Percentiles rank a stretch among this genome's conserved stretches.
phyloP scores from a whole-genome alignment of 2,329 filamentous ascomycete genomes.

The Juglanconis juglandina region DNA sequence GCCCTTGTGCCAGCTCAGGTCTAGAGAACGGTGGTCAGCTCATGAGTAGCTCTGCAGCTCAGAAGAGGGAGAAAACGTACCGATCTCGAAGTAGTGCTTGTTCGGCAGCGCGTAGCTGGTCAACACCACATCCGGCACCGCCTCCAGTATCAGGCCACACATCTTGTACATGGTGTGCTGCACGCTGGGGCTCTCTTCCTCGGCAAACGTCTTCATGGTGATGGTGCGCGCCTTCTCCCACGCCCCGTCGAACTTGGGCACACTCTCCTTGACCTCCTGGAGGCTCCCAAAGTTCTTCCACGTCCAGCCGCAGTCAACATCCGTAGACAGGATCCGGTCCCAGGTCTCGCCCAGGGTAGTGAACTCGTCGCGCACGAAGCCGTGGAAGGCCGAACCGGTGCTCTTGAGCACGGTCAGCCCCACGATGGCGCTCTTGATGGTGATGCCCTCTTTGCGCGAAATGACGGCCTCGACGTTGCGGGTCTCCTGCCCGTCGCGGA shows the following conservation, averaged over 20 bases:
- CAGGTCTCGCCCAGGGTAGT: conserved; percentile 86
- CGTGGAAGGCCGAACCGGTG: conserved; percentile 93
- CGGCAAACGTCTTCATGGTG: conserved; percentile 87
- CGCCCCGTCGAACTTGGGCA: conserved; percentile 70
- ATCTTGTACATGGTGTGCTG: conserved; percentile 99
- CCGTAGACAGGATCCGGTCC: conserved; percentile 93
- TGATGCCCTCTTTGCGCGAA: conserved; percentile 65
- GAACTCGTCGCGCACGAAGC: conserved; percentile 89
- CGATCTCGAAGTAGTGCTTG: conserved; percentile 98
- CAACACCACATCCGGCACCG: conserved; percentile 65
- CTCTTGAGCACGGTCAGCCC: conserved; percentile 90
- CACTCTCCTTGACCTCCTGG: conserved; percentile 62
- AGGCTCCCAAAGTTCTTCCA: conserved; percentile 72
- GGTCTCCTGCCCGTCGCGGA: conserved; percentile 83
- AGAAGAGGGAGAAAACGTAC: conserved; percentile 47
- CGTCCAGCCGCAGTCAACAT: conserved; percentile 81
- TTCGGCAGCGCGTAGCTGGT: conserved; percentile 88
- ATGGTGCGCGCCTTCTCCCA: conserved; percentile 76
- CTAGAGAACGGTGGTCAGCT: conserved; percentile 41
- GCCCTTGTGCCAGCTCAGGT: conserved; percentile 94
- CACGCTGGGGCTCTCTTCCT: conserved; percentile 86
- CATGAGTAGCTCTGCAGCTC: not conserved
- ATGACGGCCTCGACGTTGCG: conserved; percentile 75
- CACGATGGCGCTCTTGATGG: conserved; percentile 72
- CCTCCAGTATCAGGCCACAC: conserved; percentile 78